phyloP scores from a whole-genome alignment of 2,329 filamentous ascomycete species.

The Penicillium palitans region DNA sequence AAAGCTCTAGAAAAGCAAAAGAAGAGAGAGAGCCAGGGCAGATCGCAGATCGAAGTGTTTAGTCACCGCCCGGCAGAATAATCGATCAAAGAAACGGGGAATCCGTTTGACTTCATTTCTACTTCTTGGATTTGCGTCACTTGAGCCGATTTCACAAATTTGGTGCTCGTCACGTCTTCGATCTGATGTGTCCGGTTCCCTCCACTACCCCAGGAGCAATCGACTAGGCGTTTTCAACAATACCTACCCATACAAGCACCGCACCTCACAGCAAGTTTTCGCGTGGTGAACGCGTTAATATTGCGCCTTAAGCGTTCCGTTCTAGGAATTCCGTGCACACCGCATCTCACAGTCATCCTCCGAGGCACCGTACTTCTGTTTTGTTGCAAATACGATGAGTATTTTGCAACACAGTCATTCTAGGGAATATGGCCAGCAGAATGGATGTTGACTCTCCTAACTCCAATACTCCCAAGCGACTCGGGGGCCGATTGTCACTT shows the following conservation, averaged over 20 bases:
- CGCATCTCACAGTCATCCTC: background rate
- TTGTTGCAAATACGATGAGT: slow-evolving; percentile 8
- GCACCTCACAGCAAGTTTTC: background rate
- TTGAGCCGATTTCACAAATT: background rate
- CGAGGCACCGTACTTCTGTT: background rate
- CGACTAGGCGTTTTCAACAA: background rate
- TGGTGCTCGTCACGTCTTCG: background rate
- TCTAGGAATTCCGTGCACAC: background rate
- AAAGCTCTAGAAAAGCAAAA: slow-evolving; percentile 12
- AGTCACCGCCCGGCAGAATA: slow-evolving; percentile 34
- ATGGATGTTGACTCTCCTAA: slow-evolving; percentile 12
- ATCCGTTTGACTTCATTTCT: background rate
- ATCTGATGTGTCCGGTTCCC: background rate
- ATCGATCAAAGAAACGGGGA: background rate
- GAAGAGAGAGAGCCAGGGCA: slow-evolving; percentile 10
- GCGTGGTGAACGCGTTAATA: background rate
- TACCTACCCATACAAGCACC: background rate
- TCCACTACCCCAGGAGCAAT: background rate
- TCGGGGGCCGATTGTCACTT: background rate
- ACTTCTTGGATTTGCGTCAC: background rate
- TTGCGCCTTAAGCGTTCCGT: too few species aligned
- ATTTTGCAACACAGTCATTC: slow-evolving; percentile 2
- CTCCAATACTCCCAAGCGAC: background rate
- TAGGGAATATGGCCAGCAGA: slow-evolving; percentile 10
- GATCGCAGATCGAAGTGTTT: slow-evolving; percentile 10